Evolutionary conservation across 345 rosid species (phyloP).

Genomic region (Eucalyptus regnans): DNA sequence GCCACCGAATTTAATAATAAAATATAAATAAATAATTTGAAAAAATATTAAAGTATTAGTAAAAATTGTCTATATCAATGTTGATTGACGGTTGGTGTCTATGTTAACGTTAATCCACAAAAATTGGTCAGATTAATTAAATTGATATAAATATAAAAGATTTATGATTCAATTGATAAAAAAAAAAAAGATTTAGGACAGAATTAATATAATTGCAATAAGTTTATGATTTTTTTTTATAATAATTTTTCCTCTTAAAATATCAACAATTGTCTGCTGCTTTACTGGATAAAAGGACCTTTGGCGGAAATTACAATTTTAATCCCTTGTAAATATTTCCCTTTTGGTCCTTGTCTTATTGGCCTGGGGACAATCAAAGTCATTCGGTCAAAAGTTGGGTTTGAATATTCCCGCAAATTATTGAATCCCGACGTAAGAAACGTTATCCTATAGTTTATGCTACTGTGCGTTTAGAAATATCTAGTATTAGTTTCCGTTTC

Average conservation of each 20-base stretch:
- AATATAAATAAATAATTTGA: no score
- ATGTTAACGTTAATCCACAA: accelerated
- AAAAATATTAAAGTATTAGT: no score
- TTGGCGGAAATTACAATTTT: not conserved
- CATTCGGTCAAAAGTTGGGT: not conserved
- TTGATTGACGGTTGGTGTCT: accelerated
- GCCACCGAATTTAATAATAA: not conserved
- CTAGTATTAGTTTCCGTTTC: not conserved
- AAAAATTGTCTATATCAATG: no score
- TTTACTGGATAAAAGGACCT: not conserved
- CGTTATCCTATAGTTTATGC: not conserved
- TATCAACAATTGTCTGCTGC: not conserved
- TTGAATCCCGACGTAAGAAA: not conserved
- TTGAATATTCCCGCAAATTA: not conserved
- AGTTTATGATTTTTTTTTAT: no score
- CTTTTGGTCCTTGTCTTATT: not conserved
- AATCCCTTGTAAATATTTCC: not conserved
- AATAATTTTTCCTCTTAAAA: no score
- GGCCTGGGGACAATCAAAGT: not conserved
- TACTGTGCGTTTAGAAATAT: not conserved
- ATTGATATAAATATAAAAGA: no score
- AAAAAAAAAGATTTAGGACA: accelerated
- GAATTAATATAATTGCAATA: no score
- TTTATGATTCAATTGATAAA: not conserved
- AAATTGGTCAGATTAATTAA: no score